Evolutionary conservation across 176 grass and related monocot species (phyloP), one percentile per base, ranked within the genome.

Genomic region (Paspalum vaginatum): DNA sequence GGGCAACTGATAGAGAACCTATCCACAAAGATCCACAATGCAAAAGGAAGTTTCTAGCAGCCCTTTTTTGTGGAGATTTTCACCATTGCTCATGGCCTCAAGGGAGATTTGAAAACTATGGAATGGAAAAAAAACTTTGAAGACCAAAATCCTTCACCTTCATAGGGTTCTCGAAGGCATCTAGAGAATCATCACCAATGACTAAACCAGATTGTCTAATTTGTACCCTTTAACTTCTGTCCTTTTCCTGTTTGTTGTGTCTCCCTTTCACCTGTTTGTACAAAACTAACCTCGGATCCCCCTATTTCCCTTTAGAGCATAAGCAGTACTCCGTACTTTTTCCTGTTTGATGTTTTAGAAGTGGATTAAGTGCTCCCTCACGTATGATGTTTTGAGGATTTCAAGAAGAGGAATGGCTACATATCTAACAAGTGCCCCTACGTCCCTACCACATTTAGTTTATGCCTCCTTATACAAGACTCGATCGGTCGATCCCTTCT

Each of bases 1-100:
- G 16, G 41, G n/a, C 40, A 89, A 58, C 62, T 70, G 49, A 65
- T 72, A 15, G 1, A 63, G 17, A 71, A 71, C 46, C 16, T 32
- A 9, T 71, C 8, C 24, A 51, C 24, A 71, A 71, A 18, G 25
- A 71, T 27, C 44, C 49, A 70, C 22, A 50, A 0, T 49, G 14
- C 13, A 70, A 49, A 70, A 50, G 44, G 22, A 70, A 70, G 15
- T 11, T 70, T 70, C 26, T 16, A 71, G 46, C 45, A 71, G 7
- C 46, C 48, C 46, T 51, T 71, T 7, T 71, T 27, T 51, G 10
- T 51, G 24, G 68, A 71, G 24, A 51, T 51, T 37, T 70, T 51
- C 25, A 51, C 7, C 7, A 51, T 37, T 51, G 13, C 1, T 51
- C 32, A 32, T 32, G 32, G 32, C 1, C 32, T 71, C 14, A 71